Base-by-base conservation (phyloP, 805 yeast genomes). In the Debaryomyces hansenii region DNA sequence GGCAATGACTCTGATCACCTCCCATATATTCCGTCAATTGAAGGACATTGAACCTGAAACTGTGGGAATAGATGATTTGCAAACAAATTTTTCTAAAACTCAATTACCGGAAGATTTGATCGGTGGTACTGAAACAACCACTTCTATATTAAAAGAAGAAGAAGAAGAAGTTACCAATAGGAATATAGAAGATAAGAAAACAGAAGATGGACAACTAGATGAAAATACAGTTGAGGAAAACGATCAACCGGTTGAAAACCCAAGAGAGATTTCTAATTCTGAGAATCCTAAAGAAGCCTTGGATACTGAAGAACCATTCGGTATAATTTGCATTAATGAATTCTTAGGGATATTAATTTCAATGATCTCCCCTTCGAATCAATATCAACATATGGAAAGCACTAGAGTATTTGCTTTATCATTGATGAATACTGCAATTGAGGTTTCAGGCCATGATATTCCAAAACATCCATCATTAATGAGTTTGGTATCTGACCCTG, bases 331-430 rank as follows among this genome's bases (percentile, higher is more conserved):
- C 39, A 80, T 89, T 53, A 81, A 85, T 54, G 96, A 89, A 57
- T 86, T 85, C 54, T 65, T 90, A 53, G 83, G 84, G 10, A 83
- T 89, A 32, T 74, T 92, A 35, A 79, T 90, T 11, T 85, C 94
- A 1, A 81, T 91, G 64, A 75, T 91, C 29, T 83, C 94, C 9
- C 95, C 96, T 0, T 81, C 84, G 31, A 87, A 89, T 56, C 89
- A 86, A 59, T 80, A 81, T 57, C 90, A 87, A 57, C 94, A 90
- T 58, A 87, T 92, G 51, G 97, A 92, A 62, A 78, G 89, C 21
- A 84, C 97, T 0, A 79, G 96, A 46, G 84, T 88, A 11, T 82
- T 92, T 68, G 94, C 96, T 0, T 67, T 94, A 32, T 78, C 84
- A 24, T 76, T 92, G 35, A 74, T 94, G 35, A 84, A 83, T 45